These are phyloP conservation scores for Cryptococcus sp. DNA, from an alignment of 1,284 basidiomycete genomes.

Conservation along the genomic window DNA sequence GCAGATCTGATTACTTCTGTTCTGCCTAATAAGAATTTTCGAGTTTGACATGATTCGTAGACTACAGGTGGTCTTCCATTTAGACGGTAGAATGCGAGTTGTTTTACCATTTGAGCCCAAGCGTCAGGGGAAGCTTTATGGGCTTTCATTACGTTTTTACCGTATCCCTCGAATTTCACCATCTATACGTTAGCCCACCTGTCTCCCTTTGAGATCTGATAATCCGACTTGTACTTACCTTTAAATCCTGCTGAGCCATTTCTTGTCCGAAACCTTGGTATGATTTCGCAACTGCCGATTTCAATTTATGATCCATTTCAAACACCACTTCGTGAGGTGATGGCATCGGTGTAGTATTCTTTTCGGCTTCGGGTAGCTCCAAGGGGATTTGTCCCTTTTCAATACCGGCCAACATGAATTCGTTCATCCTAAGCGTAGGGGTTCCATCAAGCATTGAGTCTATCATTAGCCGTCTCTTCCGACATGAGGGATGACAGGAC, in stretches of 20 bases:
- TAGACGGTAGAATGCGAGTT: conserved; percentile 90
- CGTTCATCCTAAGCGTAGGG: conserved; percentile 89
- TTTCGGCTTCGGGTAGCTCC: conserved; percentile 48
- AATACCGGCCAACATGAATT: conserved; percentile 80
- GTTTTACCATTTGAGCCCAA: conserved; percentile 92
- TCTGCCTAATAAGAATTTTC: conserved; percentile 84
- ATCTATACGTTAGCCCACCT: conserved; percentile 51
- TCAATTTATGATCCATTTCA: conserved; percentile 57
- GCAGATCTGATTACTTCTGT: conserved; percentile 92
- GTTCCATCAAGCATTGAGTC: conserved; percentile 70
- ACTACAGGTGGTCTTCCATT: conserved; percentile 72
- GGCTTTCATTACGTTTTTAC: conserved; percentile 82
- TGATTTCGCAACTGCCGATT: conserved; percentile 51
- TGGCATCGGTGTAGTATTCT: conserved; percentile 51
- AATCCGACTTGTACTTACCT: conserved; percentile 54
- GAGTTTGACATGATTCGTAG: conserved; percentile 92
- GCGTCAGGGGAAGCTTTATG: conserved; percentile 89
- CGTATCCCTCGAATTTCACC: conserved; percentile 86
- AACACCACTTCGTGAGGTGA: conserved; percentile 68
- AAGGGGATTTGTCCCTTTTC: conserved; percentile 72
- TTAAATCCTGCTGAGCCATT: conserved; percentile 73
- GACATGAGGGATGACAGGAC: neutral
- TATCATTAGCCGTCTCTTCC: conserved; percentile 7
- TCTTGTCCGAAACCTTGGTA: conserved; percentile 71
- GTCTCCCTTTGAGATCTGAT: too few relatives aligned